Evolutionary conservation across 495 filamentous ascomycete genomes (phyloP).

Genomic region (Penicillium desertorum): DNA sequence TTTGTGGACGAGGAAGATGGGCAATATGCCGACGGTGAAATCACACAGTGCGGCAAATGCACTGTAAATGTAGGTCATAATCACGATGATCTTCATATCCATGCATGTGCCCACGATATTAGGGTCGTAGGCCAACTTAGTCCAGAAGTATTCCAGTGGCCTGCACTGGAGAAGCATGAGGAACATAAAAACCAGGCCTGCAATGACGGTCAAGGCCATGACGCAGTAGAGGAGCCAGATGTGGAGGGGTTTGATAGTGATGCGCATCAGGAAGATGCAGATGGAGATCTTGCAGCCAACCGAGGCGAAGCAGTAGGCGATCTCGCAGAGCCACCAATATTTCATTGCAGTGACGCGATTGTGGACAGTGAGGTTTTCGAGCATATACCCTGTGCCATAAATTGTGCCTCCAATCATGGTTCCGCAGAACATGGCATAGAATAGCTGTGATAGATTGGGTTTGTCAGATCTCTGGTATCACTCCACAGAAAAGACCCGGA

Average conservation of each 20-base stretch:
- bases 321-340: conserved; percentile 48
- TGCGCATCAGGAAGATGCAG: conserved; percentile 48
- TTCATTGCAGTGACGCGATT: conserved; percentile 39
- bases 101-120: conserved; percentile 39
- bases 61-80: conserved; percentile 46
- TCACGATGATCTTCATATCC: conserved; percentile 35
- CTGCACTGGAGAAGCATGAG: conserved; percentile 46
- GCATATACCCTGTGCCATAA: conserved; percentile 39
- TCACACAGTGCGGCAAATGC: conserved; percentile 41
- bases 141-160: conserved; percentile 46
- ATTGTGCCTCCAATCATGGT: conserved; percentile 43
- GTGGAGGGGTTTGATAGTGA: conserved; percentile 38
- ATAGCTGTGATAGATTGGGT: conserved; percentile 23
- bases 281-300: conserved; percentile 46
- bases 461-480: neutral
- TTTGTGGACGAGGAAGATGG: conserved; percentile 39
- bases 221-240: conserved; percentile 41
- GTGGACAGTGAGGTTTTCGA: conserved; percentile 24
- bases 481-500: neutral
- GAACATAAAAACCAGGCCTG: conserved; percentile 42
- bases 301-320: conserved; percentile 44
- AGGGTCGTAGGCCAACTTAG: conserved; percentile 27
- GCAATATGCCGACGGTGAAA: conserved; percentile 44
- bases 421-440: conserved; percentile 39
- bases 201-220: conserved; percentile 36